These are phyloP conservation scores for Physcomitrellopsis africana DNA, from an alignment of 225 moss, liverwort and hornwort species.

Conservation along the genomic window DNA sequence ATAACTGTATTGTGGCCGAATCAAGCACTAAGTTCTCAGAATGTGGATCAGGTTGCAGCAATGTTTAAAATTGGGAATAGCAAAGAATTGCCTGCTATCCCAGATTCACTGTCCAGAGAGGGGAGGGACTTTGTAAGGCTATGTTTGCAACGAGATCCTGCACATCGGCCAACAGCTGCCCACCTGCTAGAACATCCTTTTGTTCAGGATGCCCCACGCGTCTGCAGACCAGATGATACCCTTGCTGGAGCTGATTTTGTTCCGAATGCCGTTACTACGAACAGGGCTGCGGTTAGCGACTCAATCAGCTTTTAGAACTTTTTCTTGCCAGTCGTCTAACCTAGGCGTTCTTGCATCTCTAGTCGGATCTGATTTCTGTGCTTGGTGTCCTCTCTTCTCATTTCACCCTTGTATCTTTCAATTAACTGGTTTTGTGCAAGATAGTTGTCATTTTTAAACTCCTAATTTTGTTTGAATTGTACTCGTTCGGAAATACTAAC, in stretches of 20 bases:
- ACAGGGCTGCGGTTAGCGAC: slow-evolving; percentile 72
- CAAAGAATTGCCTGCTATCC: slow-evolving; percentile 66
- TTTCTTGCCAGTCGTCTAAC: neutral
- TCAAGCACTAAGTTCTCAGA: slow-evolving; percentile 27
- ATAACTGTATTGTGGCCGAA: slow-evolving; percentile 7
- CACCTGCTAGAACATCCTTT: slow-evolving; percentile 61
- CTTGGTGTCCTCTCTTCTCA: neutral
- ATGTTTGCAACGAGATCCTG: slow-evolving; percentile 64
- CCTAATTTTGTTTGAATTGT: too few relatives aligned
- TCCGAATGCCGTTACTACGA: slow-evolving; percentile 41
- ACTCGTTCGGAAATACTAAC: too few relatives aligned
- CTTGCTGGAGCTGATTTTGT: slow-evolving; percentile 54
- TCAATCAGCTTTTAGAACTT: neutral
- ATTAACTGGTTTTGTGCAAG: too few relatives aligned
- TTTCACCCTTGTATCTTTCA: neutral
- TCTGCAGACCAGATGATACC: slow-evolving; percentile 59
- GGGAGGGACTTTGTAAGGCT: slow-evolving; percentile 61
- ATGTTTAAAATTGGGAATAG: slow-evolving; percentile 89
- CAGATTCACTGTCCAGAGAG: slow-evolving; percentile 53
- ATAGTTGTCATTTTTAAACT: too few relatives aligned
- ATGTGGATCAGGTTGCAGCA: slow-evolving; percentile 76
- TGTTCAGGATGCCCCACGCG: slow-evolving; percentile 63
- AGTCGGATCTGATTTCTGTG: neutral
- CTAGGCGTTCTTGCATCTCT: neutral
- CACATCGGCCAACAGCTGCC: slow-evolving; percentile 52